A percentile compares a stretch with the other conserved stretches of the same genome.
phyloP scores from a whole-genome alignment of 495 filamentous ascomycete genomes.

The Neohortaea acidophila region DNA sequence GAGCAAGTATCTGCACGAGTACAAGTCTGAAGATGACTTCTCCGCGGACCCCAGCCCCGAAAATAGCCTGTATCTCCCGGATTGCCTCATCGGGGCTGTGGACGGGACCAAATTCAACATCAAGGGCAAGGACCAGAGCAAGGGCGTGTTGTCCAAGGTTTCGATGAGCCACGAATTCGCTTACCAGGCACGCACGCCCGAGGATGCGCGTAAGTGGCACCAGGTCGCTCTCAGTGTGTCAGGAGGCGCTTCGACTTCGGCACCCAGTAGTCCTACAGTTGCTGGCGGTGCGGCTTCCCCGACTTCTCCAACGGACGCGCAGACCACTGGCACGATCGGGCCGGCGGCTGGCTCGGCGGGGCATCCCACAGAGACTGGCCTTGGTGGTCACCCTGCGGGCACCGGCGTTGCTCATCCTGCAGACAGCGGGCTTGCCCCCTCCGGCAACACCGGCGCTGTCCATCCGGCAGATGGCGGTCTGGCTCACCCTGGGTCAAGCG shows the following conservation, averaged over 20 bases:
- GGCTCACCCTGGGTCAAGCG: too few relatives aligned
- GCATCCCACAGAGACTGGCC: too few relatives aligned
- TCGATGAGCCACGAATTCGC: conserved; percentile 46
- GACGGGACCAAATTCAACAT: conserved; percentile 75
- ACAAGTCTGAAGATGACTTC: conserved; percentile 81
- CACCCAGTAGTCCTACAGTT: conserved; percentile 18
- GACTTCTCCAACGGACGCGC: too few relatives aligned
- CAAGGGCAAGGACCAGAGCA: conserved; percentile 77
- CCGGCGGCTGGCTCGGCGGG: too few relatives aligned
- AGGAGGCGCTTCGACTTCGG: conserved; percentile 22
- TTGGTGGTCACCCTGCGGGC: too few relatives aligned
- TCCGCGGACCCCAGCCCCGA: conserved; percentile 69
- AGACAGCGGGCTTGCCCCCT: too few relatives aligned
- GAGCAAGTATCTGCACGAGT: conserved; percentile 79
- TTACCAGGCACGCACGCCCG: conserved; percentile 59
- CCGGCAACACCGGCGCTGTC: too few relatives aligned
- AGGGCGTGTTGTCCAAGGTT: conserved; percentile 44
- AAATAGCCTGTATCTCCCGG: conserved; percentile 79
- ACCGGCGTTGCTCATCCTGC: too few relatives aligned
- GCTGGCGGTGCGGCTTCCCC: too few relatives aligned
- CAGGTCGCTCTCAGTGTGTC: conserved; percentile 39
- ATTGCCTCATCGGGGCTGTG: conserved; percentile 63
- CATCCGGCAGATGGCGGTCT: too few relatives aligned
- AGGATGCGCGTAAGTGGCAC: conserved; percentile 70
- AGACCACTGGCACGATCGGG: too few relatives aligned